Evolutionary conservation across 1,139 yeast species (phyloP), one percentile per base, ranked within the genome.

Genomic region (Eremothecium cymbalariae): DNA sequence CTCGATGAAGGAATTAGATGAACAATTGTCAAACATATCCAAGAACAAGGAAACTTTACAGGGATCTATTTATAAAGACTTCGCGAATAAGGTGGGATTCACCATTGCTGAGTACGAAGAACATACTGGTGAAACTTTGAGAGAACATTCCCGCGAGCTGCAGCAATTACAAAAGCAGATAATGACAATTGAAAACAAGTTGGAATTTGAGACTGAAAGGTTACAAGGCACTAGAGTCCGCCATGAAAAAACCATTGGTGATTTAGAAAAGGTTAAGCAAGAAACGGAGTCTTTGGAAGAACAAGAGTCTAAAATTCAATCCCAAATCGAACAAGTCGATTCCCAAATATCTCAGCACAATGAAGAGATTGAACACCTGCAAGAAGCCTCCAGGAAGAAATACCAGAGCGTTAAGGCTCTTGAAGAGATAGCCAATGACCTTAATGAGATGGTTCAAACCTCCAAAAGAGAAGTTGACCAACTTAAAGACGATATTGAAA

Each of bases 71-170:
- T 84, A 76, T 52, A 45, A 59, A 1, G 66, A 56, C 0, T 80
- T 85, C 48, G 78, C 86, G 40, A 40, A 53, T 1, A 64, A 60
- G 36, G 61, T 77, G 39, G 73, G 74, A 0, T 73, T 82, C 47
- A 62, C 67, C 43, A 74, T 83, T 30, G 65, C 67, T 34, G 85
- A 77, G 30, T 84, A 79, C 51, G 94, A 84, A 53, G 64, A 62
- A 30, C 63, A 72, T 17, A 84, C 80, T 40, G 88, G 90, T 8
- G 64, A 74, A 2, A 61, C 74, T 8, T 52, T 74, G 39, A 70
- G 85, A 50, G 67, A 68, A 27, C 70, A 77, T 38, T 68, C 81
- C 1, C 76, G 73, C 45, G 86, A 81, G 53, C 65, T 79, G 36
- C 65, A 81, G 3, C 76, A 74, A 45, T 73, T 70, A 43, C 62